Base-by-base conservation (phyloP, 495 filamentous ascomycete species). In the Aspergillus conjunctus region DNA sequence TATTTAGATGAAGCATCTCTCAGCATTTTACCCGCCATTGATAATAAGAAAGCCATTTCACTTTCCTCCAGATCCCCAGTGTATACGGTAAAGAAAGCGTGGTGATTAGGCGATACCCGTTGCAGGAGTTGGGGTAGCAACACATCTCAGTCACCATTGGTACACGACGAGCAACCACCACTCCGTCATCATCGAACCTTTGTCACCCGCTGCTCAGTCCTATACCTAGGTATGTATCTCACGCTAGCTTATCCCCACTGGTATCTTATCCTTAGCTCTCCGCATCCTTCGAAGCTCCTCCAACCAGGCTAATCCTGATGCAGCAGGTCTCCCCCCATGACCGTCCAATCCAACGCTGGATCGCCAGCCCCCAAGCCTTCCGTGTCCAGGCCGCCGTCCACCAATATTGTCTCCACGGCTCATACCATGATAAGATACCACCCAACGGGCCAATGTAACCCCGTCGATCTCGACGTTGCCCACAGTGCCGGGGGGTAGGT, bases 371-470 rank as follows among this genome's bases (percentile, higher is more conserved):
- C 20, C 17, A 22, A 48, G 7, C 7, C 17, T 11, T 48, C 17
- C 44, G 44, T 22, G 20, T 17, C 43, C 34, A 37, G 34, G 34
- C 34, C 43, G 43, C 43, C 43, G 3, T 46, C 44, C 12, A 5
- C 17, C 44, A 48, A 21, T 7, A 21, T 48, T 26, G 26, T 7
- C 18, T 48, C 44, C 44, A 46, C 7, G 44, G n/a, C 6, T 7
- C 44, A 21, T 48, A 15, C 10, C 20, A 51, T 49, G 51, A 60
- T 60, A 60, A 60, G 58, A 51, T 60, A 51, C 44, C 39, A 60
- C 51, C 57, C 55, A 59, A 37, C 58, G 41, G 44, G 51, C 58
- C 58, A 60, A 60, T 60, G 58, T 60, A 60, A 60, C 58, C 39
- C 39, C 30, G 4, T n/a, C 18, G 17, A 43, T 46, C 50, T 46